Evolutionary conservation across 305 asterid genomes (phyloP), one percentile per base, ranked within the genome.

Genomic region (Plantago coronopus): DNA sequence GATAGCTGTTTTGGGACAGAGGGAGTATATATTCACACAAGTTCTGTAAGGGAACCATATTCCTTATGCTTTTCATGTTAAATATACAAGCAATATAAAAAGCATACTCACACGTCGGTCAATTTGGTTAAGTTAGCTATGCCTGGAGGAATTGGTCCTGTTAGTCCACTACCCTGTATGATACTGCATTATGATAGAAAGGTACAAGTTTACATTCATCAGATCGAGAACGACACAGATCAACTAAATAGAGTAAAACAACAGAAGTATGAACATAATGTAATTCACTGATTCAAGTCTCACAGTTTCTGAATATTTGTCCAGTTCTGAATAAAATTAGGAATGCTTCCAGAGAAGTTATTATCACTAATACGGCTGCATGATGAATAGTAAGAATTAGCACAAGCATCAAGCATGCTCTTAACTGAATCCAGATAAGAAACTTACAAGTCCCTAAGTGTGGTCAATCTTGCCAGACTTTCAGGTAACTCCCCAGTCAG

Each of bases 91-190:
- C n/a, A n/a, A n/a, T n/a, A n/a, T n/a, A n/a, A 29, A n/a, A 31
- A 55, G 20, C 20, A 20, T 40, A 72, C 93, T 88, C 68, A 88
- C 95, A 85, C n/a, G 67, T 85, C 89, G 6, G 62, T 65, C 73
- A 88, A 62, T 14, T 69, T 75, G 68, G 83, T 75, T 43, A 83
- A 67, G 70, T 73, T 70, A 65, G 80, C 76, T 70, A 88, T 75
- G 22, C 82, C 78, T 16, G 70, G 3, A 63, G 93, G 96, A 62
- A 88, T 78, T 6, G 95, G 95, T 16, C 95, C 95, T 4, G 59
- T 48, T 57, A 88, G 66, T 54, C 96, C 93, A 66, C 89, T 85
- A n/a, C 70, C 95, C 65, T 76, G 96, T 57, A 85, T 80, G 47
- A 17, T 59, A 46, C 96, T 85, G 84, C 69, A 77, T 47, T 37